Conservation (phyloP, 176 grass and related monocot species). For the Luzula sylvatica region DNA sequence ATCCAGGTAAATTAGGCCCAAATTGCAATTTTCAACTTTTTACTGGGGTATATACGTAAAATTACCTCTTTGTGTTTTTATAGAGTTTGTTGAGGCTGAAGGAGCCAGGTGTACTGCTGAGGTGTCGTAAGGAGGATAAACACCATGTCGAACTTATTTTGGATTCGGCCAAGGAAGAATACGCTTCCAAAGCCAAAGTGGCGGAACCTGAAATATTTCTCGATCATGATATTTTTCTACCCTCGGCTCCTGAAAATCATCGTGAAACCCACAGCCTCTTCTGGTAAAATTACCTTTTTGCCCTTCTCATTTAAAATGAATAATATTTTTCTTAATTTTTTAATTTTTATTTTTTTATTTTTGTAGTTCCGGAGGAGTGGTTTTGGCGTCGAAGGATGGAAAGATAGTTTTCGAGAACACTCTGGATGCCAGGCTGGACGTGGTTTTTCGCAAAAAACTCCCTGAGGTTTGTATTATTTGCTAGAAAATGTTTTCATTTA, state of each 20-base stretch:
- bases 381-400: slow-evolving; percentile 92
- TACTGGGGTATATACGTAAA: too few species aligned
- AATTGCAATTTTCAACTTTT: too few species aligned
- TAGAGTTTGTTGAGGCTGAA: slow-evolving; percentile 82
- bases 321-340: too few species aligned
- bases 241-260: slow-evolving; percentile 47
- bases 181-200: slow-evolving; percentile 68
- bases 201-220: slow-evolving; percentile 57
- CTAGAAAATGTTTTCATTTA: background rate
- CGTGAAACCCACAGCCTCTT: slow-evolving; percentile 38
- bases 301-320: background rate
- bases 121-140: slow-evolving; percentile 69
- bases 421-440: slow-evolving; percentile 89
- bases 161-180: slow-evolving; percentile 73
- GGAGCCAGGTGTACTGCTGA: slow-evolving; percentile 79
- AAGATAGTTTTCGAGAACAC: slow-evolving; percentile 93
- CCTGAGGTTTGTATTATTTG: slow-evolving; percentile 48
- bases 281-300: slow-evolving; percentile 32
- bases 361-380: slow-evolving; percentile 83
- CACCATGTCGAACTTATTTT: slow-evolving; percentile 52
- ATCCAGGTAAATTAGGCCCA: slow-evolving; percentile 67
- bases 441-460: slow-evolving; percentile 91
- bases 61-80: background rate
- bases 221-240: slow-evolving; percentile 61
- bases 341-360: background rate